Base-by-base conservation (phyloP, 495 filamentous ascomycete species). In the Pyrenopolyporus hunteri region DNA sequence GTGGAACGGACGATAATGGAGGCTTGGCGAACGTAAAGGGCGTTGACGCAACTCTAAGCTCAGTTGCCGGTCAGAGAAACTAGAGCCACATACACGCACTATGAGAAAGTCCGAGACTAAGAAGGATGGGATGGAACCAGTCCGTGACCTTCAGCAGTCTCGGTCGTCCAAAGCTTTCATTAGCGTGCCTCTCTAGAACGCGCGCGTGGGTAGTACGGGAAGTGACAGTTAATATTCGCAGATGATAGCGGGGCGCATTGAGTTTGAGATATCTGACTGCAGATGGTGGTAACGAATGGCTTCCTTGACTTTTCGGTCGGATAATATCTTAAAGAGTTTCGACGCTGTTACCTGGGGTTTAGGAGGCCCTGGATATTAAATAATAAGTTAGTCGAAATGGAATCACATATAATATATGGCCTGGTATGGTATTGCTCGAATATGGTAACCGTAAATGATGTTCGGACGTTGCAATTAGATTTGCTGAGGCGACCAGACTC, bases 11-110 rank as follows among this genome's bases (percentile, higher is more conserved):
- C 16, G 63, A 37, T 19, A 64, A 31, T 37, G 53, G 53, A 52
- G 63, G 50, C 59, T 63, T 50, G 50, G 59, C 51, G 10, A 47
- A 66, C 56, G 64, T 64, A 29, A 56, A 37, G 9, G n/a, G 53
- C n/a, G 42, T 54, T 45, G 54, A 65, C 45, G 59, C 36, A 65
- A 43, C 43, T 50, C 52, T 60, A 56, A 25, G 47, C 29, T 45
- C 47, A 57, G 40, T 20, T 40, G 32, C 51, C 22, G 11, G 52
- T 52, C 32, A 60, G 62, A 59, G 28, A 7, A 29, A n/a, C n/a
- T 17, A 17, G 2, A 17, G 4, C 5, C 6, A 29, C 26, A 29
- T 9, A 9, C 28, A 54, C n/a, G n/a, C n/a, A 20, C 26, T 37
- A 9, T 5, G 6, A 43, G 46, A 63, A 57, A 32, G 60, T 54